Evolutionary conservation across 2,329 filamentous ascomycete species (phyloP), one percentile per base, ranked within the genome.

Genomic region (Lasiodiplodia sp.): DNA sequence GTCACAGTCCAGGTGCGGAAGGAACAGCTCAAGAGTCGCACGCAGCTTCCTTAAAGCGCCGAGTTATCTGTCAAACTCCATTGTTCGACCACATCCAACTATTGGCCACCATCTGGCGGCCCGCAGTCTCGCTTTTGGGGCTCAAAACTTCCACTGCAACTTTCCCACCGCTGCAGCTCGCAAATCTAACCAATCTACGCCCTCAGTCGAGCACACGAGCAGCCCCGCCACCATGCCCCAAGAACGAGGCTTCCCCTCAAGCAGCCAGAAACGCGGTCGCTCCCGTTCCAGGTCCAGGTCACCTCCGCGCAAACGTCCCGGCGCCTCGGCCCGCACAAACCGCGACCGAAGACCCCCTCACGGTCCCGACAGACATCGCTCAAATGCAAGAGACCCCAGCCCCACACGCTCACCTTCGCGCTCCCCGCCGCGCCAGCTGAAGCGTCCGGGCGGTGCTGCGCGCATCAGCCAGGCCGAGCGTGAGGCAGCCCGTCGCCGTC

Each of bases 381-480:
- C 40, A 18, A 49, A 62, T 7, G 53, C 52, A 37, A 66, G 37
- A 49, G 55, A 56, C 38, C 58, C 67, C 16, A 64, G 62, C 14
- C 67, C 67, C 21, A 40, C 47, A 1, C 62, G 68, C 18, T 80
- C 78, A 21, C 58, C 62, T 14, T 70, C 71, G n/a, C 72, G 78
- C 65, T 80, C 79, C 25, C 79, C 79, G 18, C 87, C 88, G 11
- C 88, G 90, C 63, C 91, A 89, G 77, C 86, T 86, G 67, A 93
- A 93, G 78, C 87, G 90, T 5, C 91, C 78, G 4, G 78, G 78
- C 31, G 77, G 76, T 11, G 77, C 73, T 37, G 72, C 78, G 0
- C 91, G 92, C 70, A 89, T 95, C 70, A 88, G 88, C 38, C 88
- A 88, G 67, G 81, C 87, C 37, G 89, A 93, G 74, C 86, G 88